phyloP scores from a whole-genome alignment of 176 grass and related monocot species.

The Musa troglodytarum region DNA sequence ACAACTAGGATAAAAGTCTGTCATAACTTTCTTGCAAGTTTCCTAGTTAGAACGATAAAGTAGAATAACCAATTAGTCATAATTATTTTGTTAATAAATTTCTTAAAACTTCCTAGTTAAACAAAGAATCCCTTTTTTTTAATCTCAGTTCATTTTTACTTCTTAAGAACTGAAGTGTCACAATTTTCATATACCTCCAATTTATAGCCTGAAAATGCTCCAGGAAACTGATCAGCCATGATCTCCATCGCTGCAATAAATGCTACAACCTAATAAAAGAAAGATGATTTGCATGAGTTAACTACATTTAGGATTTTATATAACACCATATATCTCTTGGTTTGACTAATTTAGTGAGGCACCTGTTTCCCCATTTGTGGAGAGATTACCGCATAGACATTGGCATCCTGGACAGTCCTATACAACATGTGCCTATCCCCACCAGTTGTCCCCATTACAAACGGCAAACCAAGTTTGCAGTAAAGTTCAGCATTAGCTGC shows the following conservation, averaged over 20 bases:
- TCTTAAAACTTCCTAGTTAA: no score
- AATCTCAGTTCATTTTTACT: no score
- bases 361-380: conserved; percentile 95
- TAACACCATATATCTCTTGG: neutral
- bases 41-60: no score
- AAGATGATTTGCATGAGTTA: neutral
- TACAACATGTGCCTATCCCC: conserved; percentile 55
- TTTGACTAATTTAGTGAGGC: neutral
- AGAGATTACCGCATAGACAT: conserved; percentile 76
- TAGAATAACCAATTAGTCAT: no score
- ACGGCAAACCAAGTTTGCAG: conserved; percentile 83
- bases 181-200: conserved; percentile 37
- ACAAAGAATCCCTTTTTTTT: no score
- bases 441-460: conserved; percentile 96
- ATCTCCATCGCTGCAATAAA: conserved; percentile 74
- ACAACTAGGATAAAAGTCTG: no score
- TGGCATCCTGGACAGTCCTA: conserved; percentile 66
- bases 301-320: neutral
- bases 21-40: no score
- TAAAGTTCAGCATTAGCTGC: conserved; percentile 72
- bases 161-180: no score
- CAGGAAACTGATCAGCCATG: conserved; percentile 64
- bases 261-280: conserved; percentile 56
- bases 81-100: no score
- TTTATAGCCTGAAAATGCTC: conserved; percentile 57